A percentile compares a stretch with the other conserved stretches of the same genome.
phyloP scores from a whole-genome alignment of 2,329 filamentous ascomycete genomes.

The Ophiostoma triangulosporum region DNA sequence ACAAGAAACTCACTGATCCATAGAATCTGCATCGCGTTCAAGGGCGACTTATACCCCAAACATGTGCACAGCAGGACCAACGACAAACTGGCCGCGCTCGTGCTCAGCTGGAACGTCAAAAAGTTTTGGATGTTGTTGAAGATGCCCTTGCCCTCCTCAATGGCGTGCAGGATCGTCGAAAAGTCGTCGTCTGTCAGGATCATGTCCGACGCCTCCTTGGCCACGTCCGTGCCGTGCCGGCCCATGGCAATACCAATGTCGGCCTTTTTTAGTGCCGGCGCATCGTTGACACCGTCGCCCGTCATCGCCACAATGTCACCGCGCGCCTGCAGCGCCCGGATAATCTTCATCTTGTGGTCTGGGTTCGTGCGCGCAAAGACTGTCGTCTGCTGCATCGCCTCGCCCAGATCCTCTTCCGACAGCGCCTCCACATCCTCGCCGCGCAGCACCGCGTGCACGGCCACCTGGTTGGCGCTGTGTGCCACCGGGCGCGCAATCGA shows the following conservation, averaged over 20 bases:
- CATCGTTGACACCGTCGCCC: conserved; percentile 94
- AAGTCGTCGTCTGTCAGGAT: conserved; percentile 84
- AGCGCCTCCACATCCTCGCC: conserved; percentile 91
- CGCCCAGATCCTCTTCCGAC: conserved; percentile 70
- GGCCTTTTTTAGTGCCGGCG: conserved; percentile 88
- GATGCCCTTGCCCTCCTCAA: conserved; percentile 97
- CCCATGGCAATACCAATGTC: conserved; percentile 99
- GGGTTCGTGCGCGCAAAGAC: conserved; percentile 95
- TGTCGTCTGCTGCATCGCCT: conserved; percentile 75
- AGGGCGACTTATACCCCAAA: conserved; percentile 83
- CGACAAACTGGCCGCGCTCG: conserved; percentile 82
- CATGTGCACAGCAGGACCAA: conserved; percentile 87
- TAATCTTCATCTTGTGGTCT: conserved; percentile 97
- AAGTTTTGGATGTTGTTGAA: conserved; percentile 99
- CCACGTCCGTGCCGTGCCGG: conserved; percentile 84
- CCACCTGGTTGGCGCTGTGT: conserved; percentile 39
- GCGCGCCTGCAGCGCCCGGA: conserved; percentile 76
- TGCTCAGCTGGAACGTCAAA: conserved; percentile 94
- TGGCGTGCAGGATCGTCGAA: conserved; percentile 81
- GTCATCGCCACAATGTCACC: conserved; percentile 99
- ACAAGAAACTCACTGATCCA: conserved; percentile 78
- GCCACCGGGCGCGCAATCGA: conserved; percentile 47
- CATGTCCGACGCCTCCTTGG: conserved; percentile 93
- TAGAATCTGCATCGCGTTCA: conserved; percentile 98
- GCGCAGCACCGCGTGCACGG: conserved; percentile 59